Evolutionary conservation across 2,329 filamentous ascomycete genomes (phyloP).

Genomic region (Ophiostoma tasmaniense): DNA sequence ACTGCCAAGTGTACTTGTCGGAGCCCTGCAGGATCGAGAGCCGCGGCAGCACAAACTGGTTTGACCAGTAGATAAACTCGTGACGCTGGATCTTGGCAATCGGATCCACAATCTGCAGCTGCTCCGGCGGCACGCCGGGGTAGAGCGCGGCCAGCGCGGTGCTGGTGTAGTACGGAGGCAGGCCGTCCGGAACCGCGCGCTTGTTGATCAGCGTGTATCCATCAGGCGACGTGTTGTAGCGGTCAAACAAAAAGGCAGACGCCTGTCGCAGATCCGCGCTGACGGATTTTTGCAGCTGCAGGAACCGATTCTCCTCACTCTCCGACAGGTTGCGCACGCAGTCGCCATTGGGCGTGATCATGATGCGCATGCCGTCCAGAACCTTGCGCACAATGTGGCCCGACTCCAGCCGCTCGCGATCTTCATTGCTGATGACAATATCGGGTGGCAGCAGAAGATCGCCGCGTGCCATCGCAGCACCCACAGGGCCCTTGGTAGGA

Average conservation of each 20-base stretch:
- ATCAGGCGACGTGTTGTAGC: constrained; percentile 42
- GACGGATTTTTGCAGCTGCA: constrained; percentile 57
- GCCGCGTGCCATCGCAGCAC: constrained; percentile 5
- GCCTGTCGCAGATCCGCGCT: constrained; percentile 42
- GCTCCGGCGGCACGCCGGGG: not conserved
- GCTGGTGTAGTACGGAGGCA: constrained; percentile 52
- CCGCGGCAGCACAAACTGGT: constrained; percentile 57
- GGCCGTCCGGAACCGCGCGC: constrained; percentile 55
- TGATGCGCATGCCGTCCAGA: constrained; percentile 55
- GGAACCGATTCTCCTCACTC: constrained; percentile 61
- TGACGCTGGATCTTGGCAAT: constrained; percentile 58
- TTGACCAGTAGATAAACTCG: constrained; percentile 59
- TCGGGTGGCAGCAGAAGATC: constrained; percentile 31
- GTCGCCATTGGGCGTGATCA: constrained; percentile 68
- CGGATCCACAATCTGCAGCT: constrained; percentile 35
- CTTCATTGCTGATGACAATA: constrained; percentile 43
- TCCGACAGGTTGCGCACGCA: constrained; percentile 63
- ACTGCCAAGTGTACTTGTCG: constrained; percentile 29
- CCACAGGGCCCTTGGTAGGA: constrained; percentile 3
- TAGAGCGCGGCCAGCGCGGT: constrained; percentile 22
- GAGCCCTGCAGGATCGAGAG: constrained; percentile 46
- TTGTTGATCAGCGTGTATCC: constrained; percentile 57
- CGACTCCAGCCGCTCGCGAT: constrained; percentile 46
- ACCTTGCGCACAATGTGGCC: constrained; percentile 54
- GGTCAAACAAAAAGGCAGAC: constrained; percentile 46